Evolutionary conservation across 2,329 filamentous ascomycete genomes (phyloP).

Genomic region (Fusarium abutilonis): DNA sequence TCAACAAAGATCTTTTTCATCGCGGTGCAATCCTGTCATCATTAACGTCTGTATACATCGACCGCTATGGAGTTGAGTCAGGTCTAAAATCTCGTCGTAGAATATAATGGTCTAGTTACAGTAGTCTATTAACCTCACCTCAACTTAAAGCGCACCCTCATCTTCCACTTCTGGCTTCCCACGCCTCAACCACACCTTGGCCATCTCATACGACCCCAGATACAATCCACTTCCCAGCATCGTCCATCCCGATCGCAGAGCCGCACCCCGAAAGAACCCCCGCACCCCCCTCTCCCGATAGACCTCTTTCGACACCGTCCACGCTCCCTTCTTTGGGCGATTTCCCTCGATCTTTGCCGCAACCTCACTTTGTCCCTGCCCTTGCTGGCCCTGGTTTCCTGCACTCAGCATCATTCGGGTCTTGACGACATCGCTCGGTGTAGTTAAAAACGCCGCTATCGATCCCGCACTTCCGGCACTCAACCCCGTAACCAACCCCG

Average conservation of each 20-base stretch:
- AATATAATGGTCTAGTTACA: conserved; percentile 4
- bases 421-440: conserved; percentile 89
- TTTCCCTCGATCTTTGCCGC: conserved; percentile 40
- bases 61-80: neutral
- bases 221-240: conserved; percentile 85
- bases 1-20: conserved; percentile 22
- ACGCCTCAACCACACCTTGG: conserved; percentile 69
- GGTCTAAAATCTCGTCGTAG: neutral
- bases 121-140: conserved; percentile 7
- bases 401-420: conserved; percentile 86
- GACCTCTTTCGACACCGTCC: conserved; percentile 72
- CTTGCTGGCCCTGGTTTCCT: conserved; percentile 41
- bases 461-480: conserved; percentile 80
- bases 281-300: conserved; percentile 72
- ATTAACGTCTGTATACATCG: neutral
- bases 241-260: conserved; percentile 81
- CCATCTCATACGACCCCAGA: conserved; percentile 85
- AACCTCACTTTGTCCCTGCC: conserved; percentile 17
- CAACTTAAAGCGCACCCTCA: conserved; percentile 42
- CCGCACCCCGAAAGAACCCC: conserved; percentile 81
- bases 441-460: conserved; percentile 82
- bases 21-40: conserved; percentile 18
- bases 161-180: conserved; percentile 56
- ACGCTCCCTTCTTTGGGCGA: conserved; percentile 56
- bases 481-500: conserved; percentile 74